Evolutionary conservation across 192 early-diverging fungal genomes (phyloP).

Genomic region (Glomus cerebriforme): DNA sequence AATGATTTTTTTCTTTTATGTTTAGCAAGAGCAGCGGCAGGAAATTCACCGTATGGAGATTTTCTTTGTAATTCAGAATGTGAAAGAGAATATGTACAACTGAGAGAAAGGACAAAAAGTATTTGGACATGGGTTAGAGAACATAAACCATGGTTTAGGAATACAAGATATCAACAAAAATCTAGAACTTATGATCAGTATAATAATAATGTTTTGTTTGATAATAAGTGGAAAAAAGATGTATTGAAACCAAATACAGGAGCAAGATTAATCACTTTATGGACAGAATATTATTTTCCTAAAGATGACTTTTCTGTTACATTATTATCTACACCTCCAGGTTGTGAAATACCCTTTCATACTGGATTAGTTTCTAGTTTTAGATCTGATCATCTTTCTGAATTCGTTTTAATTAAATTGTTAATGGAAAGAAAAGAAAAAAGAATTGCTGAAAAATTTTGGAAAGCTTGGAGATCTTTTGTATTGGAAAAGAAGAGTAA

Average conservation of each 20-base stretch:
- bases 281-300: conserved; percentile 46
- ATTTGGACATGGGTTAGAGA: conserved; percentile 44
- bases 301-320: conserved; percentile 29
- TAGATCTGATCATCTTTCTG: conserved; percentile 11
- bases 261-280: conserved; percentile 39
- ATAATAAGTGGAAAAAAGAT: conserved; percentile 33
- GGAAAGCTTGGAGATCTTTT: conserved; percentile 28
- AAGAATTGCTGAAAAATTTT: conserved; percentile 19
- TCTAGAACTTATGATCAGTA: background rate
- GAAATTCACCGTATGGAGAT: conserved; percentile 46
- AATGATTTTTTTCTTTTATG: conserved; percentile 45
- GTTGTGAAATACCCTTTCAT: background rate
- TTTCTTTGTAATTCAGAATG: conserved; percentile 46
- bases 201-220: background rate
- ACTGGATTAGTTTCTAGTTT: background rate
- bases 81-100: conserved; percentile 33
- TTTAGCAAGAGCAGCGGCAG: conserved; percentile 39
- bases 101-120: conserved; percentile 37
- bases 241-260: conserved; percentile 40
- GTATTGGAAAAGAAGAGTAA: conserved; percentile 23
- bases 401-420: conserved; percentile 16
- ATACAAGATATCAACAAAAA: conserved; percentile 31
- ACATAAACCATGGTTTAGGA: conserved; percentile 43
- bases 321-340: conserved; percentile 16
- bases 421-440: conserved; percentile 22